A percentile compares a stretch with the other conserved stretches of the same genome.
phyloP scores from a whole-genome alignment of 305 asterid genomes.

The Fraxinus xanthoxyloides region DNA sequence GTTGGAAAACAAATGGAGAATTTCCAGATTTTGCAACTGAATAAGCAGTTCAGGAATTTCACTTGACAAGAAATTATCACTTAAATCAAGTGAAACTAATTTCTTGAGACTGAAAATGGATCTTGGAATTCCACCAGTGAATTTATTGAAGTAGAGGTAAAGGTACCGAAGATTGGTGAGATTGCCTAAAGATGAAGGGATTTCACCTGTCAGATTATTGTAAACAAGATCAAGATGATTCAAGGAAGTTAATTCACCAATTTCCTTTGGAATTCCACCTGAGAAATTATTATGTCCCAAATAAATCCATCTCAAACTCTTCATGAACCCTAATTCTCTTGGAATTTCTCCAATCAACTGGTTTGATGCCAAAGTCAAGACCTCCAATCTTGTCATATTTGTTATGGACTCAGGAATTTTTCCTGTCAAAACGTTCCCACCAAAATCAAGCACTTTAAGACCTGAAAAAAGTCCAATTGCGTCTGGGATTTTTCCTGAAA shows the following conservation, averaged over 20 bases:
- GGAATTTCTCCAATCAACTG: constrained; percentile 64
- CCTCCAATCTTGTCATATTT: constrained; percentile 53
- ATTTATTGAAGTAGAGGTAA: constrained; percentile 67
- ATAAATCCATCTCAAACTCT: constrained; percentile 56
- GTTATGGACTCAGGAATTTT: constrained; percentile 49
- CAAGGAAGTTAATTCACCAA: constrained; percentile 48
- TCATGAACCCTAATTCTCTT: constrained; percentile 44
- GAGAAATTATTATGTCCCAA: constrained; percentile 82
- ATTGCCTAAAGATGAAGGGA: constrained; percentile 73
- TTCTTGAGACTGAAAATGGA: constrained; percentile 48
- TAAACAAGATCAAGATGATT: constrained; percentile 74
- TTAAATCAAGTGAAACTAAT: constrained; percentile 68
- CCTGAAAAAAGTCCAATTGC: constrained; percentile 51
- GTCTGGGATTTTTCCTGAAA: constrained; percentile 60
- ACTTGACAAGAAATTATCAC: constrained; percentile 66
- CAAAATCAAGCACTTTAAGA: constrained; percentile 61
- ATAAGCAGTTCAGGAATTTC: constrained; percentile 51
- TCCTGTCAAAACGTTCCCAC: constrained; percentile 70
- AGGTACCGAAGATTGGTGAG: constrained; percentile 64
- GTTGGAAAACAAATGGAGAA: constrained; percentile 76
- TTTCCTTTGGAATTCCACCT: constrained; percentile 61
- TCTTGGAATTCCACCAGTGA: constrained; percentile 59
- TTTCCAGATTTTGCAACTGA: constrained; percentile 46
- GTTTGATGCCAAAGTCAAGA: constrained; percentile 76
- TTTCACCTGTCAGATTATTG: constrained; percentile 77